Evolutionary conservation across 2,329 filamentous ascomycete genomes (phyloP).

Genomic region (Colletotrichum sp.): DNA sequence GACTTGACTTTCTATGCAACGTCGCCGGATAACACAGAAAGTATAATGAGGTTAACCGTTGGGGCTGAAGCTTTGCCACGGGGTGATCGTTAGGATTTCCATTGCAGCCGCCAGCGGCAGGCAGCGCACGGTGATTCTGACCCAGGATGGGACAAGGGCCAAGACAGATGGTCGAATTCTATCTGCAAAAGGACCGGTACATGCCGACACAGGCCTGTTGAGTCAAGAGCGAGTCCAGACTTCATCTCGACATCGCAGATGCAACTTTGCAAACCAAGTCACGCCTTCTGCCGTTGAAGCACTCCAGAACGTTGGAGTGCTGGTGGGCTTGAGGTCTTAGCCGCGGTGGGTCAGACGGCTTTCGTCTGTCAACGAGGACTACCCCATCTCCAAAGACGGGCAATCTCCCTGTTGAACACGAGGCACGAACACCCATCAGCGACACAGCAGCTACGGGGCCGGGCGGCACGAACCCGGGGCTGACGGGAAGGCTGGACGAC

Average conservation of each 20-base stretch:
- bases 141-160: background rate
- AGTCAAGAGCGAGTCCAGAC: background rate
- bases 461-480: conserved; percentile 7
- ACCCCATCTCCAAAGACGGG: background rate
- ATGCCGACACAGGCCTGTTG: background rate
- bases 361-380: background rate
- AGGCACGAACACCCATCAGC: background rate
- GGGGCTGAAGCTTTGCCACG: background rate
- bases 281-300: background rate
- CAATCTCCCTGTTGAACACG: background rate
- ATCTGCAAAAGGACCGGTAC: background rate
- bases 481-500: background rate
- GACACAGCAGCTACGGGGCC: conserved; percentile 11
- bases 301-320: background rate
- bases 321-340: background rate
- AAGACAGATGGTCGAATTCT: background rate
- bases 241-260: background rate
- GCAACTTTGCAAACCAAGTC: background rate
- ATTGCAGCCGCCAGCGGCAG: background rate
- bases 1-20: background rate
- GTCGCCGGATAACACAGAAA: background rate
- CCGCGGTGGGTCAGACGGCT: background rate
- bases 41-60: background rate
- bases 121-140: background rate
- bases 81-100: background rate